Percentiles rank a stretch among this genome's conserved stretches.
These are phyloP conservation scores for Sanguinoderma infundibulare DNA, from an alignment of 1,284 basidiomycete species.

Conservation along the genomic window DNA sequence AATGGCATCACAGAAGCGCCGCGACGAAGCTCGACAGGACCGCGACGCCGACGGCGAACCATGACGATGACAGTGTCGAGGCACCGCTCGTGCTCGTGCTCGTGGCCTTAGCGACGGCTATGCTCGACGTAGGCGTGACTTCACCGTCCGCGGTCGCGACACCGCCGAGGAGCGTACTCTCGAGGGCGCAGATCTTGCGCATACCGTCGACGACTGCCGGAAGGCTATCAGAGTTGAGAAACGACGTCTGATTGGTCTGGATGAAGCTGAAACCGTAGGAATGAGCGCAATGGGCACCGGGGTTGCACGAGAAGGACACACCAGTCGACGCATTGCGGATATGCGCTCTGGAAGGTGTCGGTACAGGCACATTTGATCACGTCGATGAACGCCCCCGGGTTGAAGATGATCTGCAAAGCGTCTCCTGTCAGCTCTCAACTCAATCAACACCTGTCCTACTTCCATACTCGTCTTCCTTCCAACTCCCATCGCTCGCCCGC, in stretches of 20 bases:
- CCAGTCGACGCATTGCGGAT: constrained; percentile 77
- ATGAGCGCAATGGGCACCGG: neutral
- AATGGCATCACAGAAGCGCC: constrained; percentile 5
- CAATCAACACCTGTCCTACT: neutral
- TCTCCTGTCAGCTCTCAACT: neutral
- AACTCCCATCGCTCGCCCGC: neutral
- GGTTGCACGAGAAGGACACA: constrained; percentile 33
- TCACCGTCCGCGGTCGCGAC: constrained; percentile 53
- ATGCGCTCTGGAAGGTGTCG: constrained; percentile 65
- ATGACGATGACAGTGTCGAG: neutral
- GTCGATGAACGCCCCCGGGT: constrained; percentile 63
- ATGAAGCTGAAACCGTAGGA: constrained; percentile 64
- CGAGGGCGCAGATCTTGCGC: constrained; percentile 54
- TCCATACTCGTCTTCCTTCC: neutral
- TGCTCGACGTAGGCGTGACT: constrained; percentile 36
- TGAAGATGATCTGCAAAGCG: constrained; percentile 55
- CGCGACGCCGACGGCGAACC: neutral
- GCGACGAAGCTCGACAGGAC: constrained; percentile 1
- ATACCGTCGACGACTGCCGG: constrained; percentile 54
- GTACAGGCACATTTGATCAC: constrained; percentile 72
- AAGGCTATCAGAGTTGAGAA: constrained; percentile 50
- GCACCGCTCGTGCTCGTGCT: constrained; percentile 8
- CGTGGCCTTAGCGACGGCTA: constrained; percentile 23
- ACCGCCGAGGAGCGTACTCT: constrained; percentile 55
- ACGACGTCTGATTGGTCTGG: constrained; percentile 58